Evolutionary conservation across 2,329 filamentous ascomycete genomes (phyloP).

Genomic region (Lachnellula willkommii): DNA sequence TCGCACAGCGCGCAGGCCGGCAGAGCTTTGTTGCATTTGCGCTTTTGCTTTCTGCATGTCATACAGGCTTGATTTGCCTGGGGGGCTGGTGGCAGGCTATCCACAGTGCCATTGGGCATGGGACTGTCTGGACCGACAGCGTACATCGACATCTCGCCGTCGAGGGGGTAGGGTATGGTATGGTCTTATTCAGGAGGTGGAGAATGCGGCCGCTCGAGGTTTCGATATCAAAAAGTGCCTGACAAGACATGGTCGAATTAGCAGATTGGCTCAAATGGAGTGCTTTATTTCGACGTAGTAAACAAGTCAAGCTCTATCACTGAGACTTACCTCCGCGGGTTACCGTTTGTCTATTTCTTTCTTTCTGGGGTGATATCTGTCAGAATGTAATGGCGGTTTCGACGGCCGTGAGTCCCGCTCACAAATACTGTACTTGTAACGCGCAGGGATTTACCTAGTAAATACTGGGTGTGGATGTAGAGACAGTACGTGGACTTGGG

Average conservation of each 20-base stretch:
- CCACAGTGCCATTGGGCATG: conserved; percentile 6
- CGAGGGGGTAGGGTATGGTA: background rate
- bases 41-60: conserved; percentile 44
- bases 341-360: background rate
- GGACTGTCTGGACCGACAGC: background rate
- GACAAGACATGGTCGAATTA: background rate
- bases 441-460: no score
- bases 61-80: conserved; percentile 39
- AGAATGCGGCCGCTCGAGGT: background rate
- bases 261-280: background rate
- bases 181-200: background rate
- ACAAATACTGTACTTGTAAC: background rate
- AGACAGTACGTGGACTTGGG: no score
- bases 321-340: background rate
- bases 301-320: background rate
- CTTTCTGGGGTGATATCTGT: background rate
- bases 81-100: conserved; percentile 7
- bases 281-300: background rate
- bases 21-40: conserved; percentile 47
- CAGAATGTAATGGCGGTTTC: background rate
- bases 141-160: conserved; percentile 15
- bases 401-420: background rate
- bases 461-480: no score
- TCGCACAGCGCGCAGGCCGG: conserved; percentile 44
- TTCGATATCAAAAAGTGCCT: background rate